These are phyloP conservation scores for Penicillium angulare DNA, from an alignment of 495 filamentous ascomycete genomes.

Conservation along the genomic window DNA sequence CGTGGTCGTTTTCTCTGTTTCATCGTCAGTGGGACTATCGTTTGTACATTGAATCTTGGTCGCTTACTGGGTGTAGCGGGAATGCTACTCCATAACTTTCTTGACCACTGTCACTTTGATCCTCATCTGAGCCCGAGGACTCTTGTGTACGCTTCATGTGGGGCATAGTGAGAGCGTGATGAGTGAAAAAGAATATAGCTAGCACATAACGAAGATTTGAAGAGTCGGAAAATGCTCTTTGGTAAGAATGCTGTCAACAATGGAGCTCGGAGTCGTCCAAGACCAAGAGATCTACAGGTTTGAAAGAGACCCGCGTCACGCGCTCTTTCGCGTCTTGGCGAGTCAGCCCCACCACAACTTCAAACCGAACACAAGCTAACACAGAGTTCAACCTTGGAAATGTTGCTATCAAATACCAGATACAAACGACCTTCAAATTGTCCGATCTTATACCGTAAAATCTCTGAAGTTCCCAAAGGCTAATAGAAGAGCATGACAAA, in stretches of 20 bases:
- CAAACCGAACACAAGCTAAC: neutral
- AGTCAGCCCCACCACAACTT: neutral
- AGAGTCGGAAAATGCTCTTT: too few species aligned
- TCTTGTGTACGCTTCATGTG: constrained; percentile 49
- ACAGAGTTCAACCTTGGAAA: neutral
- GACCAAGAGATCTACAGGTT: neutral
- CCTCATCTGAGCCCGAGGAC: constrained; percentile 45
- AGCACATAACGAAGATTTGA: neutral
- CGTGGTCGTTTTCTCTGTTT: constrained; percentile 41
- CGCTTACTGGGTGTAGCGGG: constrained; percentile 44
- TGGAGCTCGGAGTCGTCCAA: neutral
- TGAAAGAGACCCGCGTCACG: constrained; percentile 1
- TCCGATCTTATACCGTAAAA: too few species aligned
- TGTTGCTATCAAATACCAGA: neutral
- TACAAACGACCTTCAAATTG: neutral
- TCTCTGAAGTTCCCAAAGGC: too few species aligned
- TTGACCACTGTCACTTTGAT: constrained; percentile 25
- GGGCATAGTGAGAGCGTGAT: constrained; percentile 25
- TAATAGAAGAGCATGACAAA: too few species aligned
- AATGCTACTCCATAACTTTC: constrained; percentile 44
- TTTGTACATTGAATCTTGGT: neutral
- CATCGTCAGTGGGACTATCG: constrained; percentile 13
- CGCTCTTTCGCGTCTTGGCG: constrained; percentile 4
- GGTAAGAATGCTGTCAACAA: neutral
- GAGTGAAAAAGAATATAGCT: neutral